Conservation (phyloP, 768 basidiomycete genomes). For the Leucogyrophana mollusca region DNA sequence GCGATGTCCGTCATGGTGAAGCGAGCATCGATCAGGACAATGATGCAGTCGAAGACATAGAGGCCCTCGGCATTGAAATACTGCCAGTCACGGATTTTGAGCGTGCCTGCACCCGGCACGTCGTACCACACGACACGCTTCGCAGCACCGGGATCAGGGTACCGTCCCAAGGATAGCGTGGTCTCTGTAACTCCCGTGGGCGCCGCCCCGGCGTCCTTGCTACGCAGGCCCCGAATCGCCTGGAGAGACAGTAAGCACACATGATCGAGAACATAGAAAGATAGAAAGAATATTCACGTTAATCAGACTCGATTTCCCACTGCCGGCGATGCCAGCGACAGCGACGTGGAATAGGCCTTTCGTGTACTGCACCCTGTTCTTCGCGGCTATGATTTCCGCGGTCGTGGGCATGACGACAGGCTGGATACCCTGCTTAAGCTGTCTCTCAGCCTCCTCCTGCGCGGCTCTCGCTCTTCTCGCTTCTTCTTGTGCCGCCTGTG, state of each 20-base stretch:
- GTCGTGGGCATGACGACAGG: conserved; percentile 15
- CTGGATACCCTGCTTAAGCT: conserved; percentile 12
- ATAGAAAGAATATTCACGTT: conserved; percentile 22
- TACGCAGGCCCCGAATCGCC: conserved; percentile 23
- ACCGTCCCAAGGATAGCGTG: conserved; percentile 16
- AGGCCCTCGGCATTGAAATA: conserved; percentile 29
- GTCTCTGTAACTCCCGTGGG: conserved; percentile 21
- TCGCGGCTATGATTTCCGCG: conserved; percentile 9
- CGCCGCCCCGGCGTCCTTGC: conserved; percentile 16
- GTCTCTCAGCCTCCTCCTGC: conserved; percentile 5
- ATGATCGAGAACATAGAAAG: conserved; percentile 3
- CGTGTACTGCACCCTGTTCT: conserved; percentile 7
- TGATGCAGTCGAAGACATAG: conserved; percentile 15
- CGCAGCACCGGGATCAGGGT: conserved; percentile 17
- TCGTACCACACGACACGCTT: conserved; percentile 25
- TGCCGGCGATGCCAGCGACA: conserved; percentile 23
- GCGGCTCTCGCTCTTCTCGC: conserved; percentile 14
- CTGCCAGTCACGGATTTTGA: conserved; percentile 20
- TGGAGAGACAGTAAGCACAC: conserved; percentile 13
- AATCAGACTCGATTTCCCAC: conserved; percentile 30
- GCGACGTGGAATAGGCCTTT: conserved; percentile 26
- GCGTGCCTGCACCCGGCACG: conserved; percentile 26
- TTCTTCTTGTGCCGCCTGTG: conserved; percentile 19
- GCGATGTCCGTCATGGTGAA: conserved; percentile 13
- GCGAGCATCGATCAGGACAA: conserved; percentile 15